Conservation (phyloP, 257 asterid genomes). For the Sherardia arvensis region DNA sequence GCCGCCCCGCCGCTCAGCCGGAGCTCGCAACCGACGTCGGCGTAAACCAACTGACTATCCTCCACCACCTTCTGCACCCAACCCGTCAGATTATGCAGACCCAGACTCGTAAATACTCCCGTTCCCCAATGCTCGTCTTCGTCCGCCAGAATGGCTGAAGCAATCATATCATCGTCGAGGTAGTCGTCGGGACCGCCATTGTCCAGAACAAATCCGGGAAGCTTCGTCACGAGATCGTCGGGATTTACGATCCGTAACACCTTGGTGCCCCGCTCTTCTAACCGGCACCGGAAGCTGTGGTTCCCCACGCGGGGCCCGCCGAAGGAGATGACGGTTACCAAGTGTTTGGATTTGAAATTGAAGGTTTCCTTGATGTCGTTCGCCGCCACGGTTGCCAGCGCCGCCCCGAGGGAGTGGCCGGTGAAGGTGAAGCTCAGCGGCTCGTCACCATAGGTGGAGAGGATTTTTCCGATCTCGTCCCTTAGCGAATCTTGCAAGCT, state of each 20-base stretch:
- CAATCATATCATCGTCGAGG: background rate
- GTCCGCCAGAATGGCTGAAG: background rate
- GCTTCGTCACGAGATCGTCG: constrained; percentile 66
- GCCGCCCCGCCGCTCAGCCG: constrained; percentile 76
- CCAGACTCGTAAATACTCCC: background rate
- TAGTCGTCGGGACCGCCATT: background rate
- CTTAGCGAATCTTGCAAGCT: constrained; percentile 48
- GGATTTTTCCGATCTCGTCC: constrained; percentile 39
- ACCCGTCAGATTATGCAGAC: constrained; percentile 9
- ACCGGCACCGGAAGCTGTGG: constrained; percentile 45
- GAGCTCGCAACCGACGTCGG: constrained; percentile 91
- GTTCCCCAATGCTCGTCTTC: background rate
- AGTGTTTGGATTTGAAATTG: constrained; percentile 29
- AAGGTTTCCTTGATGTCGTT: constrained; percentile 59
- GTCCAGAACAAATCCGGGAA: constrained; percentile 76
- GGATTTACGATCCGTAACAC: constrained; percentile 77
- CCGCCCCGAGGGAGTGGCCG: constrained; percentile 96
- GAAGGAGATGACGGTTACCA: constrained; percentile 77
- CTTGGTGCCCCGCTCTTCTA: constrained; percentile 69
- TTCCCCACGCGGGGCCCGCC: constrained; percentile 96
- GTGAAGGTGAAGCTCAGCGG: constrained; percentile 73
- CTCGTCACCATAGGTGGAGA: constrained; percentile 38
- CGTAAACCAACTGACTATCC: constrained; percentile 73
- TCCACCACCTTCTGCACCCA: constrained; percentile 57
- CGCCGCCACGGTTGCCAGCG: constrained; percentile 82